Evolutionary conservation across 1,139 yeast species (phyloP).

Genomic region (Sugiyamaella castrensis): DNA sequence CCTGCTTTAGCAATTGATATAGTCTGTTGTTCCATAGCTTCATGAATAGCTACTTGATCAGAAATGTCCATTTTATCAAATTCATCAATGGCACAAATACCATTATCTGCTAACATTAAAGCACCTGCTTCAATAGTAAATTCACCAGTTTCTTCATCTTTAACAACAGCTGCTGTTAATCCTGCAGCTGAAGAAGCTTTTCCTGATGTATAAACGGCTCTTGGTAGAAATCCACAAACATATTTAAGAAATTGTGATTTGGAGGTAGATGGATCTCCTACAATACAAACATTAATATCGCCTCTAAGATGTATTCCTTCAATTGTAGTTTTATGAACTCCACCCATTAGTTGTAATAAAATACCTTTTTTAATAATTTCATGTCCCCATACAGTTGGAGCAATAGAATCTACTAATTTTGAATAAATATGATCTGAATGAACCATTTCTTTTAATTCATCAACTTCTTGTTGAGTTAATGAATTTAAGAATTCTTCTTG

Average conservation of each 20-base stretch:
- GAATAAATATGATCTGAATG: conserved; percentile 83
- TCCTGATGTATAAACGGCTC: conserved; percentile 97
- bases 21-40: conserved; percentile 99
- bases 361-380: conserved; percentile 93
- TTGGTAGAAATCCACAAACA: conserved; percentile 86
- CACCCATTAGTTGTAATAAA: conserved; percentile 83
- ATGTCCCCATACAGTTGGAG: conserved; percentile 97
- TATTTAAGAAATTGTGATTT: conserved; percentile 95
- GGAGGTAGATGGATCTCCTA: conserved; percentile 98
- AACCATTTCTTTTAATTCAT: conserved; percentile 86
- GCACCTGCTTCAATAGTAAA: conserved; percentile 99
- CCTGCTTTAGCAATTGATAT: conserved; percentile 98
- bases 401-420: conserved; percentile 82
- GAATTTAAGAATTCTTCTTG: conserved; percentile 80
- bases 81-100: conserved; percentile 97
- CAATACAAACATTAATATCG: conserved; percentile 93
- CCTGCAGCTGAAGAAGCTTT: conserved; percentile 99
- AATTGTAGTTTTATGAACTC: conserved; percentile 90
- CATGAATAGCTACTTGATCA: conserved; percentile 98
- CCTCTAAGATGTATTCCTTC: conserved; percentile 97
- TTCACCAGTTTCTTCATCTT: conserved; percentile 97
- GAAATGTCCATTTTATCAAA: conserved; percentile 95
- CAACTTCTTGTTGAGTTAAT: conserved; percentile 76
- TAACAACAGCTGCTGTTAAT: conserved; percentile 95
- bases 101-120: conserved; percentile 96